phyloP scores from a whole-genome alignment of 192 early-diverging fungal genomes.

The Tieghemiomyces parasiticus region DNA sequence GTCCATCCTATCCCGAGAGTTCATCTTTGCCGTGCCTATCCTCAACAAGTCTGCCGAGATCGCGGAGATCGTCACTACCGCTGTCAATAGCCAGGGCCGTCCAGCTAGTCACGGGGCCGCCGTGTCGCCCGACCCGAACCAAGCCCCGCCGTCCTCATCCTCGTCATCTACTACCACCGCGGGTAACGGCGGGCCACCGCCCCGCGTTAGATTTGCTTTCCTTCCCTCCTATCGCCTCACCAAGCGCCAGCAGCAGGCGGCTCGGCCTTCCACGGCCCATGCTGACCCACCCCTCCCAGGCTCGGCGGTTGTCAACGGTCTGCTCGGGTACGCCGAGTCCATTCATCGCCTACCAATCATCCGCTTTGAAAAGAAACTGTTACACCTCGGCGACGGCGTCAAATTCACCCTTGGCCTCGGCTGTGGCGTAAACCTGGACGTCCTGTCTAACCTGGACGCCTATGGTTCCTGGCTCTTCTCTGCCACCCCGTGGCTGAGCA shows the following conservation, averaged over 20 bases:
- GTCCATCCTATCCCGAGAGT: conserved; percentile 1
- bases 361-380: conserved; percentile 7
- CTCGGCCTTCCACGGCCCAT: not conserved
- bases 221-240: conserved; percentile 1
- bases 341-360: not conserved
- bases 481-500: conserved; percentile 9
- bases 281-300: not conserved
- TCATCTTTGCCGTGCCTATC: conserved; percentile 5
- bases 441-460: not conserved
- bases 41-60: not conserved
- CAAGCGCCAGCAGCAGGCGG: not conserved
- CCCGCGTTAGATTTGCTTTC: conserved; percentile 4
- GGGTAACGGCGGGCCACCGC: not conserved
- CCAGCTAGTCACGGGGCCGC: no score
- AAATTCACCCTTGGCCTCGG: conserved; percentile 4
- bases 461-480: conserved; percentile 4
- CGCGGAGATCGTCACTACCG: not conserved
- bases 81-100: no score
- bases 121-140: no score
- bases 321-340: conserved; percentile 1
- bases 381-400: conserved; percentile 5
- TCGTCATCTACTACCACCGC: no score
- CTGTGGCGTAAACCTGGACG: conserved; percentile 7
- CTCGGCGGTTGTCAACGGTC: not conserved
- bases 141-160: not conserved